Base-by-base conservation (phyloP, 2,329 filamentous ascomycete species). In the Penicillium sp. region DNA sequence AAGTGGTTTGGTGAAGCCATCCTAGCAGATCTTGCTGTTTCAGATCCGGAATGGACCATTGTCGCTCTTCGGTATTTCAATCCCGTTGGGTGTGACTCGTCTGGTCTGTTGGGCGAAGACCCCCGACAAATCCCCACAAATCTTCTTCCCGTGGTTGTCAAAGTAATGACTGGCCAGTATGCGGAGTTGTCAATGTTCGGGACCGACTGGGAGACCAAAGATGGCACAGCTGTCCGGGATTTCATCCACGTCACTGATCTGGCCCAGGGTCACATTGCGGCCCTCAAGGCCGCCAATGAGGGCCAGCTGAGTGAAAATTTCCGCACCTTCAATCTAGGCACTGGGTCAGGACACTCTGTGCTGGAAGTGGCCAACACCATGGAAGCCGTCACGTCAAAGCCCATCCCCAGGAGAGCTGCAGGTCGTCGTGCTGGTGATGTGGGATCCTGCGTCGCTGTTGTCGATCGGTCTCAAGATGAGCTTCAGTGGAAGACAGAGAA, bases 1-100 rank as follows among this genome's bases (percentile, higher is more conserved):
- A 89, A 89, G 70, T 88, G 85, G 78, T 86, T 89, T 73, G 85
- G 84, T 58, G 87, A 88, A 67, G 85, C 85, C 9, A 88, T 89
- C 47, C 74, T 89, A 14, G 83, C 83, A 14, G 87, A 89, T 67
- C 72, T 86, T 42, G 85, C 85, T 14, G 73, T 77, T 19, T 82
- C 86, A 3, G 84, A 88, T 68, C 80, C 84, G 6, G 78, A 81
- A 25, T 88, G 85, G 85, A 82, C 81, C 16, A 85, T 88, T 62
- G 83, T 85, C 33, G 84, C 85, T 4, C 76, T 89, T 27, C 80
- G 86, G 29, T 89, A 89, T 72, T 89, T 89, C 76, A 89, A 88
- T 61, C 87, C 86, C 1, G 83, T 88, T 53, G 86, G 87, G 8
- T 88, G 85, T 69, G 84, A 89, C 66, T 77, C 83, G 26, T 87